A percentile compares a stretch with the other conserved stretches of the same genome.
Evolutionary conservation across 495 filamentous ascomycete species (phyloP).

Genomic region (Tuber melanosporum): DNA sequence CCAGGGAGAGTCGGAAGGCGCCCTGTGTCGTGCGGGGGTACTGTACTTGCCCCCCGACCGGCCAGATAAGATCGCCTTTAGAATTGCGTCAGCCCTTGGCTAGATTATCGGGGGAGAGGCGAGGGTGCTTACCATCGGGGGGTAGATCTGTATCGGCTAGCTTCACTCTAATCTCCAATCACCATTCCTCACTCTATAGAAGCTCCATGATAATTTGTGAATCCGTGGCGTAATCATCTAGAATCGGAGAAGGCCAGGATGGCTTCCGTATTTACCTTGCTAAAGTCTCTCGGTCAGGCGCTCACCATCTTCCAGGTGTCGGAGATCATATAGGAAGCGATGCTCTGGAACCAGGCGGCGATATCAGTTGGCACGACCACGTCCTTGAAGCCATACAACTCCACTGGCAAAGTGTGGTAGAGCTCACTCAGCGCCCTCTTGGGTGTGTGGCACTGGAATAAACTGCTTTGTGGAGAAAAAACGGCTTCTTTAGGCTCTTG

Average conservation of each 20-base stretch:
- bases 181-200: slow-evolving; percentile 65
- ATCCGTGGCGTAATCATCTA: slow-evolving; percentile 75
- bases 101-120: neutral
- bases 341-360: slow-evolving; percentile 53
- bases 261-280: slow-evolving; percentile 66
- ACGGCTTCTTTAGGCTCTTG: slow-evolving; percentile 53
- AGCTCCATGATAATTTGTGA: slow-evolving; percentile 80
- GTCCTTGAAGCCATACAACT: slow-evolving; percentile 61
- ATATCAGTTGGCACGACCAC: slow-evolving; percentile 63
- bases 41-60: slow-evolving; percentile 63
- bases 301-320: slow-evolving; percentile 49
- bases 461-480: slow-evolving; percentile 54
- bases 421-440: slow-evolving; percentile 60
- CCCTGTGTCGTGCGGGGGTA: slow-evolving; percentile 66
- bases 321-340: slow-evolving; percentile 57
- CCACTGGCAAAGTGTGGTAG: slow-evolving; percentile 59
- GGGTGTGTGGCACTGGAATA: slow-evolving; percentile 47
- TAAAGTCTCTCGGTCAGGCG: slow-evolving; percentile 48
- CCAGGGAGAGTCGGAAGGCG: slow-evolving; percentile 62
- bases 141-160: slow-evolving; percentile 59
- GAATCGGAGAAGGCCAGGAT: slow-evolving; percentile 79
- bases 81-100: slow-evolving; percentile 54
- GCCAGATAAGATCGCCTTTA: slow-evolving; percentile 64
- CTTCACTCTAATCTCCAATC: slow-evolving; percentile 59
- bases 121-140: slow-evolving; percentile 24